A percentile compares a stretch with the other conserved stretches of the same genome.
These are phyloP conservation scores for Periconia sp. DNA, from an alignment of 2,329 filamentous ascomycete species.

Conservation along the genomic window DNA sequence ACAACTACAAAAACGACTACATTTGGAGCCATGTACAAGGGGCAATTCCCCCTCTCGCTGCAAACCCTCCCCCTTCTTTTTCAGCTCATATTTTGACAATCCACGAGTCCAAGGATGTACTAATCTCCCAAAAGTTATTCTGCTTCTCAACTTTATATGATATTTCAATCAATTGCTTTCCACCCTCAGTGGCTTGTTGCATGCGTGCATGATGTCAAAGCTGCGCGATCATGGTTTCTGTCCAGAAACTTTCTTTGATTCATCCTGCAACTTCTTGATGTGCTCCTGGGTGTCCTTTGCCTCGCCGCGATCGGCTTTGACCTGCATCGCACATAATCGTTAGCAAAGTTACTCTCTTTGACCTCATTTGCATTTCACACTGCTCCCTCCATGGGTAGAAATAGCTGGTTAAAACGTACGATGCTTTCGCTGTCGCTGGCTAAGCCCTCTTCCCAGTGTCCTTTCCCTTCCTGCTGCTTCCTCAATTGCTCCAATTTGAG, in stretches of 20 bases:
- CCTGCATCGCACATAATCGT: constrained; percentile 11
- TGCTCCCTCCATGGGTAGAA: background rate
- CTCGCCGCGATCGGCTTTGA: constrained; percentile 49
- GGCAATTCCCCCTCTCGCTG: too few relatives aligned
- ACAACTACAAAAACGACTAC: too few relatives aligned
- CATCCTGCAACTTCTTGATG: constrained; percentile 51
- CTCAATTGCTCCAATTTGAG: constrained; percentile 48
- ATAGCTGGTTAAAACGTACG: constrained; percentile 21
- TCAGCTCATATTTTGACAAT: too few relatives aligned
- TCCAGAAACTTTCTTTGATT: constrained; percentile 44
- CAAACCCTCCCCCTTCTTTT: too few relatives aligned
- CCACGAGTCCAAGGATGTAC: too few relatives aligned
- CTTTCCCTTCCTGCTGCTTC: constrained; percentile 48
- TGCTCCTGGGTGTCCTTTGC: constrained; percentile 43
- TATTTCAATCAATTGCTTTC: too few relatives aligned
- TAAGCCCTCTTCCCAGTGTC: constrained; percentile 48
- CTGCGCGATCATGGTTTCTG: constrained; percentile 6
- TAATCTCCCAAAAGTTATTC: too few relatives aligned
- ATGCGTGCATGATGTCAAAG: too few relatives aligned
- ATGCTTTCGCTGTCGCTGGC: constrained; percentile 47
- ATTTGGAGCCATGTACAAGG: too few relatives aligned
- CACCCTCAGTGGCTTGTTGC: too few relatives aligned
- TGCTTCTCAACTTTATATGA: too few relatives aligned
- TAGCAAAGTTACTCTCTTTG: background rate
- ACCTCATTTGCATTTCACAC: background rate